Percentiles rank a stretch among this genome's conserved stretches.
Conservation (phyloP, 768 basidiomycete species). For the Naganishia vaughanmartiniae region DNA sequence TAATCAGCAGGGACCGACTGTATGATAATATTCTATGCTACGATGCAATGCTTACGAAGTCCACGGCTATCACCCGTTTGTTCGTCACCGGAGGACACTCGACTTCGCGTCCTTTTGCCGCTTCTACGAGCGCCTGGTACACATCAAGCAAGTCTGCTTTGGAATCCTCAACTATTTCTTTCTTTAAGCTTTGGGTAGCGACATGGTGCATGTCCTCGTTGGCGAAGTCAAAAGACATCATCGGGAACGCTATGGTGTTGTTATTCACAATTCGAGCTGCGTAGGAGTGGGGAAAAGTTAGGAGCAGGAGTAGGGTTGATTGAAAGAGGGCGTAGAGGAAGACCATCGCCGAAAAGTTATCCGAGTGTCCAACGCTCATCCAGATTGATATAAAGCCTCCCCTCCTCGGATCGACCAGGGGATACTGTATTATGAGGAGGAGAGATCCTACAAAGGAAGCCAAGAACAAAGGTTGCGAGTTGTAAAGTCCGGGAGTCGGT, state of each 20-base stretch:
- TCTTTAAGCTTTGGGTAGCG: neutral
- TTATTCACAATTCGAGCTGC: neutral
- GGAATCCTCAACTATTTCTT: neutral
- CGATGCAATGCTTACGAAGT: slow-evolving; percentile 18
- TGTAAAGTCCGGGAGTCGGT: too few relatives aligned
- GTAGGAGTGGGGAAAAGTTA: neutral
- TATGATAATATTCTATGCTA: too few relatives aligned
- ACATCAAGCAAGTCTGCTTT: neutral
- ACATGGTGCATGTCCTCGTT: neutral
- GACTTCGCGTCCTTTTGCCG: too few relatives aligned
- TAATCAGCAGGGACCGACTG: neutral
- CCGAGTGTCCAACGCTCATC: too few relatives aligned
- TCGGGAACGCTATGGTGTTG: neutral
- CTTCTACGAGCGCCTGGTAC: neutral
- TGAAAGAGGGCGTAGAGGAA: neutral
- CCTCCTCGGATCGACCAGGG: too few relatives aligned
- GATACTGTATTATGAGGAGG: too few relatives aligned
- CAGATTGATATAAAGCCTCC: too few relatives aligned
- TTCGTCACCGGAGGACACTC: neutral
- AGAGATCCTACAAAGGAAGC: too few relatives aligned
- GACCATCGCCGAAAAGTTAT: neutral
- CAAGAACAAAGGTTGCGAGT: too few relatives aligned
- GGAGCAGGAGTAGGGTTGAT: neutral
- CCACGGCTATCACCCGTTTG: slow-evolving; percentile 23
- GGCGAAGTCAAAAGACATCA: neutral